Conservation (phyloP, 2,329 filamentous ascomycete genomes). For the Ceratocystis diversiconidia region DNA sequence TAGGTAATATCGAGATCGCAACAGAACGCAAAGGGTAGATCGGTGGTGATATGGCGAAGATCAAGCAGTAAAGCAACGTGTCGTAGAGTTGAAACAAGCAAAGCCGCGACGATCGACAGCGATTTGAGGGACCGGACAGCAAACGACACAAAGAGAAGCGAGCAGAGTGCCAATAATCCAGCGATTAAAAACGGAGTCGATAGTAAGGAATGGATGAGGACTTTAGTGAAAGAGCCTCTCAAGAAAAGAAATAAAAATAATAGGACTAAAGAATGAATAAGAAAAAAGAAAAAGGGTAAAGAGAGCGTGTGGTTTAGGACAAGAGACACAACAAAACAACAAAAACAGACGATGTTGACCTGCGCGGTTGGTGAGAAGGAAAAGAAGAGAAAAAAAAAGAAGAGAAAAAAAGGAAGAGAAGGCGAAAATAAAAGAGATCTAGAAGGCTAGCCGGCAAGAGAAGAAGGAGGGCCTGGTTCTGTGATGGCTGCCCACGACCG, state of each 20-base stretch:
- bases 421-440: neutral
- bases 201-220: neutral
- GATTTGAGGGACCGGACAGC: neutral
- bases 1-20: neutral
- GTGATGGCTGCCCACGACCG: neutral
- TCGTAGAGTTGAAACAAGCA: neutral
- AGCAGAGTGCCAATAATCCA: neutral
- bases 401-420: slow-evolving; percentile 1
- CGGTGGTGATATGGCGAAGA: neutral
- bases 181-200: neutral
- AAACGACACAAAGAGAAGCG: neutral
- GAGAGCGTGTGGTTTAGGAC: neutral
- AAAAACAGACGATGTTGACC: slow-evolving; percentile 11
- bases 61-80: neutral
- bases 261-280: slow-evolving; percentile 6
- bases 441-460: neutral
- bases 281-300: neutral
- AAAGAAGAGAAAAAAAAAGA: slow-evolving; percentile 1
- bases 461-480: slow-evolving; percentile 2
- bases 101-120: neutral
- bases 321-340: slow-evolving; percentile 3
- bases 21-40: neutral
- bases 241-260: slow-evolving; percentile 3
- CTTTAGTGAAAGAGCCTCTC: neutral
- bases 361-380: slow-evolving; percentile 8